Percentiles rank a stretch among this genome's conserved stretches.
phyloP scores from a whole-genome alignment of 2,329 filamentous ascomycete genomes.

The Pseudogymnoascus sp. region DNA sequence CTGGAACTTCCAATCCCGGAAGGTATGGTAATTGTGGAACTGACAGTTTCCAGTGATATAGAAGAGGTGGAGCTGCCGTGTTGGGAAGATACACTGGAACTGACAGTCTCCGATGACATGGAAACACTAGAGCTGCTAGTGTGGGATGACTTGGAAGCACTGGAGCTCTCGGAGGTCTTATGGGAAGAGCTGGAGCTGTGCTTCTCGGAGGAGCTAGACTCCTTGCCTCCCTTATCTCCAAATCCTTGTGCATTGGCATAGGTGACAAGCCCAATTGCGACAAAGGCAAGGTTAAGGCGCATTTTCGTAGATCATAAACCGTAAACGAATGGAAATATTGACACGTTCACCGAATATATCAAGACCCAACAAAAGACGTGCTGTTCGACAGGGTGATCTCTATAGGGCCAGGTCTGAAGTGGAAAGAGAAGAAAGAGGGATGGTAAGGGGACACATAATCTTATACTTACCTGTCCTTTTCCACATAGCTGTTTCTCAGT shows the following conservation, averaged over 20 bases:
- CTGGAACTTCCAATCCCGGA: not conserved
- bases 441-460: not conserved
- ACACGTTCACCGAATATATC: conserved; percentile 1
- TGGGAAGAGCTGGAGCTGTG: not conserved
- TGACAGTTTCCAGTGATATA: not conserved
- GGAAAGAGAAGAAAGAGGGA: not conserved
- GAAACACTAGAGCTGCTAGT: not conserved
- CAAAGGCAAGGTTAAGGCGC: not conserved
- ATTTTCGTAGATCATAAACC: conserved; percentile 5
- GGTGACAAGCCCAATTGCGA: not conserved
- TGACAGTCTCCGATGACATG: not conserved
- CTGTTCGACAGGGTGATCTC: not conserved
- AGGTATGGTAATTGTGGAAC: not conserved
- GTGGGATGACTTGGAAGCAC: not conserved
- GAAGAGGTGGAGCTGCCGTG: not conserved
- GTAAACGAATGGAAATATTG: conserved; percentile 6
- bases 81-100: not conserved
- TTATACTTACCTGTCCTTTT: conserved; percentile 1
- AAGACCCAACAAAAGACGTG: not conserved
- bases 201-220: not conserved
- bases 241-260: conserved; percentile 1
- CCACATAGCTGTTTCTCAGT: not conserved
- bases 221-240: not conserved
- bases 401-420: not conserved
- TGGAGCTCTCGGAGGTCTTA: not conserved